Conservation (phyloP, 2,329 filamentous ascomycete genomes). For the Trichoderma koningii region DNA sequence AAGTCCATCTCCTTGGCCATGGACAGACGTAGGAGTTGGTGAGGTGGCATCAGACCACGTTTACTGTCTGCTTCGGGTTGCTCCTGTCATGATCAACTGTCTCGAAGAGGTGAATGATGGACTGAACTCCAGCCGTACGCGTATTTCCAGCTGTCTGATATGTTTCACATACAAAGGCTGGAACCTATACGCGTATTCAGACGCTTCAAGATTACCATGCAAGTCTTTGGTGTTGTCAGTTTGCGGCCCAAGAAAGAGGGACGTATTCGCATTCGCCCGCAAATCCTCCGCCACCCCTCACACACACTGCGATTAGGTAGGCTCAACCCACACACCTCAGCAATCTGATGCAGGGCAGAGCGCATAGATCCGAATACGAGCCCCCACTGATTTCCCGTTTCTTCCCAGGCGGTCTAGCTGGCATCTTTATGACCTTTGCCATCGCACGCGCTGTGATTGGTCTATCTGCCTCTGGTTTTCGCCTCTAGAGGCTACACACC, state of each 20-base stretch:
- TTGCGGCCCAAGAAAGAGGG: background rate
- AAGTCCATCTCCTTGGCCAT: background rate
- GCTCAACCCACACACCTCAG: background rate
- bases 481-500: background rate
- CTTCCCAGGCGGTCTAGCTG: constrained; percentile 10
- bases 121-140: too few relatives aligned
- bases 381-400: constrained; percentile 8
- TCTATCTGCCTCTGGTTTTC: background rate
- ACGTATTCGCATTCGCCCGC: constrained; percentile 27
- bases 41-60: constrained; percentile 20
- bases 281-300: background rate
- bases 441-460: constrained; percentile 9
- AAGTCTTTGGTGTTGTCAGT: constrained; percentile 4
- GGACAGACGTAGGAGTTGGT: background rate
- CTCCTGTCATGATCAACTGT: background rate
- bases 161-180: background rate
- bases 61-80: background rate
- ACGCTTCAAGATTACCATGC: background rate
- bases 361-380: constrained; percentile 23
- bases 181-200: constrained; percentile 1
- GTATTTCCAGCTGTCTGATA: background rate
- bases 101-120: background rate
- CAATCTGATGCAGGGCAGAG: too few relatives aligned
- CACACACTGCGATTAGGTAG: too few relatives aligned
- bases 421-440: background rate